A percentile compares a stretch with the other conserved stretches of the same genome.
These are phyloP conservation scores for Aspergillus cejpii DNA, from an alignment of 2,329 filamentous ascomycete species.

Conservation along the genomic window DNA sequence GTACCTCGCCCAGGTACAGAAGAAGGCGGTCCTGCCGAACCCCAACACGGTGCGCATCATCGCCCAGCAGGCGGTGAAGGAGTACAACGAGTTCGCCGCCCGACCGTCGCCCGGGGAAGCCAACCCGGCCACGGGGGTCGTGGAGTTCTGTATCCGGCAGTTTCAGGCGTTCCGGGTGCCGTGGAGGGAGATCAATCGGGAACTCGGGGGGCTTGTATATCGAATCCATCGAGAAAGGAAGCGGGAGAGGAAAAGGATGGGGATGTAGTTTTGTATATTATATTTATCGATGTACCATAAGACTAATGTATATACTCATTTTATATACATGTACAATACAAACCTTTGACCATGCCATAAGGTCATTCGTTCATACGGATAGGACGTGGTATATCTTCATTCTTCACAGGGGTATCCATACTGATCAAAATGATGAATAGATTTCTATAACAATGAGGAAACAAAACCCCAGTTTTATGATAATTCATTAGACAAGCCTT, in stretches of 20 bases:
- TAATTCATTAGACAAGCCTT: not conserved
- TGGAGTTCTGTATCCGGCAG: slow-evolving; percentile 31
- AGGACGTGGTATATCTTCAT: no score
- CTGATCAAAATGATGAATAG: no score
- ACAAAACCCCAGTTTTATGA: not conserved
- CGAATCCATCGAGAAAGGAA: slow-evolving; percentile 12
- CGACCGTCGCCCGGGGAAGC: slow-evolving; percentile 8
- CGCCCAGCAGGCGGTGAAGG: slow-evolving; percentile 28
- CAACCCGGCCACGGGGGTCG: slow-evolving; percentile 18
- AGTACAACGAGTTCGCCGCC: slow-evolving; percentile 16
- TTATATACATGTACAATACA: not conserved
- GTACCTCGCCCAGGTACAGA: slow-evolving; percentile 21
- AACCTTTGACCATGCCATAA: not conserved
- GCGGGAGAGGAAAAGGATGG: slow-evolving; percentile 1
- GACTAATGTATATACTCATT: not conserved
- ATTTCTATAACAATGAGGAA: no score
- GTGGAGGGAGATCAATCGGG: slow-evolving; percentile 29
- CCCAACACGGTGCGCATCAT: slow-evolving; percentile 35
- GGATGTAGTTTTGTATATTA: not conserved
- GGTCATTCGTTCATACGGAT: not conserved
- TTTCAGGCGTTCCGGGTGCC: slow-evolving; percentile 27
- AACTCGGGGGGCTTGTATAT: slow-evolving; percentile 28
- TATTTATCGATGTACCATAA: no score
- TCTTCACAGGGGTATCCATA: no score
- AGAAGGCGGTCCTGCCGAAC: slow-evolving; percentile 30